Percentiles rank a stretch among this genome's conserved stretches.
Evolutionary conservation across 352 stramenopile genomes (phyloP).

Genomic region (Pythium rhizo-oryzae): DNA sequence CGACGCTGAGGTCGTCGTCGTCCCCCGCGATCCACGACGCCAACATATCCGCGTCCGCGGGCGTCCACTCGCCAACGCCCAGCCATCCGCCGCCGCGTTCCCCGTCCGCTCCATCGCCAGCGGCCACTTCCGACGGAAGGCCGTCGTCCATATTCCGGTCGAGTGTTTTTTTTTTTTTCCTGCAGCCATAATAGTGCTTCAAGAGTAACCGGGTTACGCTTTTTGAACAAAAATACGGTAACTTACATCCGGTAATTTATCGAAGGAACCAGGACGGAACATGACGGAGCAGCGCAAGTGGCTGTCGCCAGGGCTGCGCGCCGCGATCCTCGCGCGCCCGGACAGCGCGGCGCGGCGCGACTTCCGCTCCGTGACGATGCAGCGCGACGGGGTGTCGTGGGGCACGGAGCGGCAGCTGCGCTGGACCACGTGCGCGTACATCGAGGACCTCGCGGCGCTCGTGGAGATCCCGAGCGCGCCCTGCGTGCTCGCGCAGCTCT

Average conservation of each 20-base stretch:
- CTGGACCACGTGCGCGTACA: slow-evolving; percentile 63
- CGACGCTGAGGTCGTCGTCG: not conserved
- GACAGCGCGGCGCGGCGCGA: not conserved
- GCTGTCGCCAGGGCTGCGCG: slow-evolving; percentile 19
- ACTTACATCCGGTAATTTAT: not conserved
- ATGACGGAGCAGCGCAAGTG: slow-evolving; percentile 23
- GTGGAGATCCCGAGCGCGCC: slow-evolving; percentile 66
- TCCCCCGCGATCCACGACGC: slow-evolving; percentile 15
- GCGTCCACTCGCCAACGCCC: slow-evolving; percentile 1
- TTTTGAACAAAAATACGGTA: not conserved
- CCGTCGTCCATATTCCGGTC: not conserved
- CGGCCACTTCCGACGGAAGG: not conserved
- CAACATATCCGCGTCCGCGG: slow-evolving; percentile 15
- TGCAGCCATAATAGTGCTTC: too few species aligned
- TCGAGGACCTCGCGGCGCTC: slow-evolving; percentile 64
- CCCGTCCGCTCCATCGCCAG: not conserved
- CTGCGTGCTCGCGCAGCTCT: slow-evolving; percentile 60
- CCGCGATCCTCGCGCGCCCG: slow-evolving; percentile 9
- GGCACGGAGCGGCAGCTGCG: slow-evolving; percentile 61
- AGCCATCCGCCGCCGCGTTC: not conserved
- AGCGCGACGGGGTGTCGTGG: slow-evolving; percentile 52
- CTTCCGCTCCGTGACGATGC: slow-evolving; percentile 57
- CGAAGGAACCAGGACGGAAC: not conserved
- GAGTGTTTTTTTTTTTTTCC: too few species aligned
- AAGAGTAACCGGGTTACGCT: too few species aligned